Evolutionary conservation across 1,139 yeast genomes (phyloP).

Genomic region (Sugiyamaella neomexicana): DNA sequence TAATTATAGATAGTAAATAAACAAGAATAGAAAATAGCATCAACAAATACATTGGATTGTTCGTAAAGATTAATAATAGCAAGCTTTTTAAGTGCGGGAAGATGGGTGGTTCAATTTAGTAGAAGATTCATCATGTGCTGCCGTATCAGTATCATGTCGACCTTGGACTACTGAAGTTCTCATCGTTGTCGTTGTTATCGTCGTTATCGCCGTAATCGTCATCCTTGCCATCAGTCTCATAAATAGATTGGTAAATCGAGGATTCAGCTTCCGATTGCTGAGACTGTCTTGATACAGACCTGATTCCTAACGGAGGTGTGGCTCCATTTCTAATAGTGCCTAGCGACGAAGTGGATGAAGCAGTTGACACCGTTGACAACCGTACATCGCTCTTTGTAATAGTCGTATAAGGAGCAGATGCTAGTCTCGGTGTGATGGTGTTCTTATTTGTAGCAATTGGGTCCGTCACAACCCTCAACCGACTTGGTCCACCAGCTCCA

Average conservation of each 20-base stretch:
- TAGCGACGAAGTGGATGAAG: neutral
- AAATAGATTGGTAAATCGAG: constrained; percentile 9
- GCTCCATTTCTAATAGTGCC: neutral
- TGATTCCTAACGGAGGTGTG: neutral
- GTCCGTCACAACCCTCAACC: constrained; percentile 8
- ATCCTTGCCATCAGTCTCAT: constrained; percentile 2
- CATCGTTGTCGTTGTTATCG: no score
- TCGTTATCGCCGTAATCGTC: neutral
- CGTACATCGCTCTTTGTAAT: neutral
- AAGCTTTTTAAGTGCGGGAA: neutral
- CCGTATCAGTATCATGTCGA: neutral
- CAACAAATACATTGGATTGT: neutral
- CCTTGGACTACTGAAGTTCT: neutral
- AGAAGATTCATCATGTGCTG: neutral
- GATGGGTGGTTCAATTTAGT: neutral
- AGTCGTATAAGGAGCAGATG: neutral
- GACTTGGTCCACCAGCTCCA: constrained; percentile 12
- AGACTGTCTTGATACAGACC: constrained; percentile 7
- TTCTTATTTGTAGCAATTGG: no score
- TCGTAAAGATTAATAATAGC: neutral
- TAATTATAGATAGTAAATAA: neutral
- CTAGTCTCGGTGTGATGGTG: neutral
- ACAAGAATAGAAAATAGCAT: neutral
- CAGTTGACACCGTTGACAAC: neutral
- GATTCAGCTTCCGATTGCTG: constrained; percentile 6